Evolutionary conservation across 73 alveolate species (phyloP).

Genomic region (Paramecium pentaurelia): DNA sequence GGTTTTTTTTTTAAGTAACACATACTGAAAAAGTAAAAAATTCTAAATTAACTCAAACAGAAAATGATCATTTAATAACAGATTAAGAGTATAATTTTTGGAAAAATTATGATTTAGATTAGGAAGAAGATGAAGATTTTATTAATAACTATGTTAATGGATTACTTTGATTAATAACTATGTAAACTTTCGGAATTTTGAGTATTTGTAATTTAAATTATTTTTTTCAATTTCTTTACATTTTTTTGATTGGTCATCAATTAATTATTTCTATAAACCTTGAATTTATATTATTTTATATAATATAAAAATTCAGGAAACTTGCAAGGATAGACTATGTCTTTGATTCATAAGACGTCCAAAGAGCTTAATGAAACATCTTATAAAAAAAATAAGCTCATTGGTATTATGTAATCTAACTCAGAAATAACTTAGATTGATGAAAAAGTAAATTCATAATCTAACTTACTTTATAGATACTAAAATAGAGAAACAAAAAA

Average conservation of each 20-base stretch:
- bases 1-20: neutral
- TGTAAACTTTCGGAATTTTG: neutral
- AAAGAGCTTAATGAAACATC: neutral
- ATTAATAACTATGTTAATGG: conserved; percentile 4
- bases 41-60: neutral
- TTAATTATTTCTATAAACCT: neutral
- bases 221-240: neutral
- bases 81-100: neutral
- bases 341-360: neutral
- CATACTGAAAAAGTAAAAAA: neutral
- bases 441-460: too few relatives aligned
- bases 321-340: neutral
- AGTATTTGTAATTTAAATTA: neutral
- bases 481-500: too few relatives aligned
- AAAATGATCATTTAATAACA: neutral
- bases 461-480: too few relatives aligned
- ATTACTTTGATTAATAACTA: neutral
- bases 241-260: neutral
- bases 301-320: neutral
- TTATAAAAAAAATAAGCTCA: too few relatives aligned
- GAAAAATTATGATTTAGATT: neutral
- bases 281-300: neutral
- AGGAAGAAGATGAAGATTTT: neutral
- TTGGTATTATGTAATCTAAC: too few relatives aligned
- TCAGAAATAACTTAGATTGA: too few relatives aligned